phyloP scores from a whole-genome alignment of 352 stramenopile genomes.

The Globisporangium viniferum region DNA sequence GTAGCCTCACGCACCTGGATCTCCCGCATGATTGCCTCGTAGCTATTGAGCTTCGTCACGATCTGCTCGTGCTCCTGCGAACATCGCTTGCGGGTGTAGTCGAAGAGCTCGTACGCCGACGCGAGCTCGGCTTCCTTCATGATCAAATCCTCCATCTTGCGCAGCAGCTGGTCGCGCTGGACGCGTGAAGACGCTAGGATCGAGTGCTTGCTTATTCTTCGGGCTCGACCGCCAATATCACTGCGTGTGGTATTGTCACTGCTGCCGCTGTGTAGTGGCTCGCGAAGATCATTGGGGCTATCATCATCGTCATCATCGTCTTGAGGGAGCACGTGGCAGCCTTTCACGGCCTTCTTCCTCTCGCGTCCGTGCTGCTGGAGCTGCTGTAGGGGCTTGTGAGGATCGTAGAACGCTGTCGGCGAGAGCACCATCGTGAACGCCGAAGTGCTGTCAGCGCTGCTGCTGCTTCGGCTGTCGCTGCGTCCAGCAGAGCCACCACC shows the following conservation, averaged over 20 bases:
- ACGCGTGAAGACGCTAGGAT: constrained; percentile 44
- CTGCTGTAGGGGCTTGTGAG: background rate
- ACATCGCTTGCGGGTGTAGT: constrained; percentile 47
- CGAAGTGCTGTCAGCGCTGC: background rate
- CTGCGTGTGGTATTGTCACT: background rate
- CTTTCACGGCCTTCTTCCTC: constrained; percentile 30
- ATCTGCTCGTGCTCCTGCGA: constrained; percentile 46
- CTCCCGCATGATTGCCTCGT: constrained; percentile 34
- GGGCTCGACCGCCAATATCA: background rate
- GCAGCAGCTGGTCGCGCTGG: constrained; percentile 51
- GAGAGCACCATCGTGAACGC: constrained; percentile 9
- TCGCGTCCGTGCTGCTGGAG: constrained; percentile 16
- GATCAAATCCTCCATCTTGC: constrained; percentile 54
- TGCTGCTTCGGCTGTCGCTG: constrained; percentile 4
- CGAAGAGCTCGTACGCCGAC: constrained; percentile 56
- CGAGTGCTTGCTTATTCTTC: constrained; percentile 13
- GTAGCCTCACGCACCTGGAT: constrained; percentile 25
- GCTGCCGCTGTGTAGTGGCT: constrained; percentile 6
- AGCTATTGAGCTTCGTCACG: constrained; percentile 38
- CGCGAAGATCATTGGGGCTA: constrained; percentile 14
- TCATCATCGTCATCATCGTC: constrained; percentile 19
- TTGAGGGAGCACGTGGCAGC: constrained; percentile 44
- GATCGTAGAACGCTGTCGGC: background rate
- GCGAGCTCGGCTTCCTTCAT: constrained; percentile 59
- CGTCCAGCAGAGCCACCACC: background rate